Base-by-base conservation (phyloP, 352 stramenopile species). In the Globisporangium cederbergense region DNA sequence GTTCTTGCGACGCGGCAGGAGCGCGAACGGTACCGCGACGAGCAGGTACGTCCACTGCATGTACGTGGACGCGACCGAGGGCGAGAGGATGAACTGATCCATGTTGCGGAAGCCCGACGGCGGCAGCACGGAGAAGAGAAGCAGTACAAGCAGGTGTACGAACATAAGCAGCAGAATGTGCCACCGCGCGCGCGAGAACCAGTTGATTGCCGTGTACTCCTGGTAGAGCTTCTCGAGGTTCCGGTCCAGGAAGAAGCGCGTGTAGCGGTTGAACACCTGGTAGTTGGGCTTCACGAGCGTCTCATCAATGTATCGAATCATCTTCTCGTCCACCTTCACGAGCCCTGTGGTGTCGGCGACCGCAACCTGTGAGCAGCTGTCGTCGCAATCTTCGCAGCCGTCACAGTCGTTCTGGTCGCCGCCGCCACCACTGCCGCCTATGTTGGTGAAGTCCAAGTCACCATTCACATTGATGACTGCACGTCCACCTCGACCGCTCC, bases 201-300 rank as follows among this genome's bases (percentile, higher is more conserved):
- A 94, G 71, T 91, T 86, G 55, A 90, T 73, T 4, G 83, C 79
- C 46, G 85, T 93, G 72, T 92, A 96, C 72, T 93, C 81, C 60
- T 96, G 87, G 64, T 96, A 96, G 46, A 93, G 43, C 22, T 70
- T 71, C 70, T 96, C 87, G 20, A 96, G 71, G 22, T 83, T 81
- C 10, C 59, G 62, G 67, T 96, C 85, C 38, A 91, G 63, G 66
- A 96, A 96, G 73, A 84, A 91, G 3, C 83, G 71, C 20, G 85
- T 92, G 64, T 90, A 91, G 60, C 75, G 79, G 67, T 89, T 92
- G 60, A 94, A 91, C 38, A 94, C 81, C 38, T 89, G 71, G 11
- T 75, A 51, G 60, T 91, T 83, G 0, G 83, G 81, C 71, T 90
- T 85, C 62, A 92, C 72, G 47, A 94, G 64, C 56, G 88, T 83